Percentiles rank a stretch among this genome's conserved stretches.
These are phyloP conservation scores for Colletotrichum costaricense DNA, from an alignment of 2,329 filamentous ascomycete genomes.

Conservation along the genomic window DNA sequence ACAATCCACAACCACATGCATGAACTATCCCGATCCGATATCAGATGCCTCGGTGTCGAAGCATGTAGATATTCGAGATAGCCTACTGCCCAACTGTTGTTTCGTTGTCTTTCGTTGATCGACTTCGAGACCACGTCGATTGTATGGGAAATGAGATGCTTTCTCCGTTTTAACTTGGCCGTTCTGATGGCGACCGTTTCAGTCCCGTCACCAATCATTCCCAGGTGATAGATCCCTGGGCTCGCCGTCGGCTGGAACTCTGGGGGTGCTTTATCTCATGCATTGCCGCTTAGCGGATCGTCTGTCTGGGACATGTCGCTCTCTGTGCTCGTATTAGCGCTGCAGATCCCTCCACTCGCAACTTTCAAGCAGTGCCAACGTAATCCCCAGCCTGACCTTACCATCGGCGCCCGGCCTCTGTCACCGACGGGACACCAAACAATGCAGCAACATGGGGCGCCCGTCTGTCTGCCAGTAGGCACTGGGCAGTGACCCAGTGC, in stretches of 20 bases:
- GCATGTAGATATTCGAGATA: neutral
- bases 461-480: neutral
- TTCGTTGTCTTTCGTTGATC: neutral
- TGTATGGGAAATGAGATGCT: neutral
- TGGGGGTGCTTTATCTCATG: neutral
- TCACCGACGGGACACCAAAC: neutral
- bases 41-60: slow-evolving; percentile 19
- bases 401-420: neutral
- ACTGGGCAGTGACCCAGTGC: neutral
- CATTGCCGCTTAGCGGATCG: slow-evolving; percentile 14
- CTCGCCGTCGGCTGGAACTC: neutral
- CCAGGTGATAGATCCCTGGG: neutral
- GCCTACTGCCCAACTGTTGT: neutral
- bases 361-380: neutral
- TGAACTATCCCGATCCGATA: neutral
- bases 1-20: neutral
- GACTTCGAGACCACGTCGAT: neutral
- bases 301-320: slow-evolving; percentile 7
- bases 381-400: neutral
- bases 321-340: neutral
- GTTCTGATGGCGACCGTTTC: neutral
- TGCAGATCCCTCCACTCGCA: neutral
- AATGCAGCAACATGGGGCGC: neutral
- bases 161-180: neutral
- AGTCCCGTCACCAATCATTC: neutral